phyloP scores from a whole-genome alignment of 2,329 filamentous ascomycete species.

The Lasiodiplodia sp. region DNA sequence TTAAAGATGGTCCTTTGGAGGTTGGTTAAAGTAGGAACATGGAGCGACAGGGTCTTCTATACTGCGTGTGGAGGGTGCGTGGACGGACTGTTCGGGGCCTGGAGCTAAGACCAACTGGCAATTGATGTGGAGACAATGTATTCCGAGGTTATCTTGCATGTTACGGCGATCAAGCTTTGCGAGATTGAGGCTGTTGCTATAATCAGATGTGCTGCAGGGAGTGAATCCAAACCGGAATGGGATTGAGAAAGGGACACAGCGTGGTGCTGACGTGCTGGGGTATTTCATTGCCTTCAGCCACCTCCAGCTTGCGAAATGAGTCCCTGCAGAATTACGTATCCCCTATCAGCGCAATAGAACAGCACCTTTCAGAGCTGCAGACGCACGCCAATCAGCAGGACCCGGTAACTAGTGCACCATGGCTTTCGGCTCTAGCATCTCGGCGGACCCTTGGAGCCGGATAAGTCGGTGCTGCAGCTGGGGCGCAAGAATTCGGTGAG shows the following conservation, averaged over 20 bases:
- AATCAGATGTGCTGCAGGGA: neutral
- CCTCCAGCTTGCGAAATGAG: neutral
- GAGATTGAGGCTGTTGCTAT: neutral
- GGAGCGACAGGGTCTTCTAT: neutral
- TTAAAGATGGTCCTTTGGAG: constrained; percentile 43
- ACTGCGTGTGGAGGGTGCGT: constrained; percentile 1
- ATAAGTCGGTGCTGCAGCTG: neutral
- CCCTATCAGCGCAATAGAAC: neutral
- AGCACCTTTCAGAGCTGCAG: neutral
- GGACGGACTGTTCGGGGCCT: neutral
- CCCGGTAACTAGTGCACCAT: neutral
- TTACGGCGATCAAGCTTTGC: neutral
- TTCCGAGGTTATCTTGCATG: neutral
- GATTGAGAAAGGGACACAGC: neutral
- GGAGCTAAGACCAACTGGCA: constrained; percentile 11
- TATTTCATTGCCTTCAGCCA: neutral
- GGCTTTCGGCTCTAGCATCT: neutral
- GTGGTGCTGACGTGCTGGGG: neutral
- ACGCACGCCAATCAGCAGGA: neutral
- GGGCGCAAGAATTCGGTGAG: constrained; percentile 3
- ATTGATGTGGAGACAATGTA: neutral
- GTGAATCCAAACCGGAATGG: neutral
- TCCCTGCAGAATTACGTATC: neutral
- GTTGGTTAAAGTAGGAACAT: neutral
- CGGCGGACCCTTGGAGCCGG: constrained; percentile 1